phyloP scores from a whole-genome alignment of 257 asterid genomes.

The Solanum sejunctum region DNA sequence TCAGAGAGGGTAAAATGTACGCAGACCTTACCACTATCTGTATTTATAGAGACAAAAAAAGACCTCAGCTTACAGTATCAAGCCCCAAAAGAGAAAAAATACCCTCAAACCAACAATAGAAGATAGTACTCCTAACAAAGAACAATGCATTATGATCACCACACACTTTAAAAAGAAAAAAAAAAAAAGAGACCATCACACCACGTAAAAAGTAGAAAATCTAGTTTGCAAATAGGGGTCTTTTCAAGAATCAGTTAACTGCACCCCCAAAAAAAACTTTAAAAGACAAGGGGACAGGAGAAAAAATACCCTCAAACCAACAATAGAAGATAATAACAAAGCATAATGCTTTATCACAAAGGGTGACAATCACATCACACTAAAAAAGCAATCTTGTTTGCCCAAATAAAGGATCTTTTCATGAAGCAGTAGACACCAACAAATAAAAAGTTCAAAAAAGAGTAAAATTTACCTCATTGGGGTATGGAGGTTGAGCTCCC shows the following conservation, averaged over 20 bases:
- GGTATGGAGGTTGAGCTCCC: conserved; percentile 27
- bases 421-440: background rate
- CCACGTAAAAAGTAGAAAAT: background rate
- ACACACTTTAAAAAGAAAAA: too few species aligned
- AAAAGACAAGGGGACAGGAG: too few species aligned
- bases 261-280: background rate
- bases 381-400: background rate
- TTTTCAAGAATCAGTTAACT: background rate
- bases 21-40: background rate
- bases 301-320: background rate
- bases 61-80: too few species aligned
- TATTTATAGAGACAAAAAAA: too few species aligned
- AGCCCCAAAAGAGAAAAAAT: background rate
- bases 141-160: background rate
- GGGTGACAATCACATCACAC: background rate
- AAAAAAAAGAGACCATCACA: background rate
- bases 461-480: conserved; percentile 36
- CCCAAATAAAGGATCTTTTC: background rate
- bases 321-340: background rate
- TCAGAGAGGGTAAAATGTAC: too few species aligned
- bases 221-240: background rate
- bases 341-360: background rate
- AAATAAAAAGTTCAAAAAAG: background rate
- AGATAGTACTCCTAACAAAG: background rate
- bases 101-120: background rate